Evolutionary conservation across 1,284 basidiomycete species (phyloP).

Genomic region (Ganoderma boninense): DNA sequence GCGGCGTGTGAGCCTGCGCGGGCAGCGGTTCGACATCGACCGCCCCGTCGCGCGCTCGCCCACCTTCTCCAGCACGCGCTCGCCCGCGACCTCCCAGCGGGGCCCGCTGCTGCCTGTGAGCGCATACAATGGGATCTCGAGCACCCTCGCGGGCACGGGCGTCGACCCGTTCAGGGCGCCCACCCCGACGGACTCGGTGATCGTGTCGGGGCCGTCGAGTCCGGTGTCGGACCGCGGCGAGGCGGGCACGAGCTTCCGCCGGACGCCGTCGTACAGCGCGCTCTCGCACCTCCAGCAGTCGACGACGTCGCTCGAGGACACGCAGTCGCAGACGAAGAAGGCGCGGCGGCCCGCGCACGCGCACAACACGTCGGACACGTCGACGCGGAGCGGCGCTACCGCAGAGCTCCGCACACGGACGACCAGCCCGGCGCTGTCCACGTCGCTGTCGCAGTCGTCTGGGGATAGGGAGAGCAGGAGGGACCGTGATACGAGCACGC

Average conservation of each 20-base stretch:
- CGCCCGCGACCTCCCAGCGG: neutral
- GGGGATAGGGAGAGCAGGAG: neutral
- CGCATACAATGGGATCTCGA: neutral
- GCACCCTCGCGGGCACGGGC: neutral
- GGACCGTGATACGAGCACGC: conserved; percentile 1
- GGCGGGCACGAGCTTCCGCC: neutral
- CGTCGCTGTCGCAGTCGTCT: neutral
- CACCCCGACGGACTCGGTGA: conserved; percentile 3
- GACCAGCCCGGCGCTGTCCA: neutral
- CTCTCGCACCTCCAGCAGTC: neutral
- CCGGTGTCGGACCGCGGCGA: conserved; percentile 4
- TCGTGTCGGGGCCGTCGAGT: conserved; percentile 7
- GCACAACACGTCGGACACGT: conserved; percentile 4
- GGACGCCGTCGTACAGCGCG: neutral
- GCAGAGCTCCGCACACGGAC: neutral
- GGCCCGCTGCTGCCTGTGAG: neutral
- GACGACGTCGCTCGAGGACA: neutral
- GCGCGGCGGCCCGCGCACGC: neutral
- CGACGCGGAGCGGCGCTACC: neutral
- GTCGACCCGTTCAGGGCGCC: conserved; percentile 1
- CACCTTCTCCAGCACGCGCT: neutral
- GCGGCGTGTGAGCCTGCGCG: neutral
- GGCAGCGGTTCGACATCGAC: conserved; percentile 6
- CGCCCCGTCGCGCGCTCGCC: neutral
- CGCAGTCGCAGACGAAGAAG: neutral